A percentile compares a stretch with the other conserved stretches of the same genome.
Conservation (phyloP, 192 early-diverging fungal species). For the Podila horticola region DNA sequence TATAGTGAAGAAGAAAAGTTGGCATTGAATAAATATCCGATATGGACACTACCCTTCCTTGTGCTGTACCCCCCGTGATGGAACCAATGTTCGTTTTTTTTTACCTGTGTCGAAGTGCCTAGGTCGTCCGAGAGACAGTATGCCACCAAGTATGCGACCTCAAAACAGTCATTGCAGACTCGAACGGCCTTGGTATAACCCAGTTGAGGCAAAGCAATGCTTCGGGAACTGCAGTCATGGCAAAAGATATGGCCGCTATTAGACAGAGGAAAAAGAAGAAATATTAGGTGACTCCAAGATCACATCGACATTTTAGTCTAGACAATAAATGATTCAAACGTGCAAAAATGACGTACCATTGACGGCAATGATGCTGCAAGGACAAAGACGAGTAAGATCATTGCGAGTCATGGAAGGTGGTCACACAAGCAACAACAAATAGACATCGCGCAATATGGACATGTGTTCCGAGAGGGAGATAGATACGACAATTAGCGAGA, state of each 20-base stretch:
- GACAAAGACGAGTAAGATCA: neutral
- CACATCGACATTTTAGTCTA: neutral
- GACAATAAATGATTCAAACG: neutral
- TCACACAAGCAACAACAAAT: neutral
- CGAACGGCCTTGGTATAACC: slow-evolving; percentile 64
- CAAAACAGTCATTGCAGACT: slow-evolving; percentile 65
- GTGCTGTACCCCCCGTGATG: too few species aligned
- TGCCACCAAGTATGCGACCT: slow-evolving; percentile 65
- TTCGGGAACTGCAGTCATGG: slow-evolving; percentile 62
- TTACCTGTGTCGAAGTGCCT: slow-evolving; percentile 62
- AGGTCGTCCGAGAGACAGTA: slow-evolving; percentile 65
- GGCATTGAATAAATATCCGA: neutral
- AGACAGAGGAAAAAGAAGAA: neutral
- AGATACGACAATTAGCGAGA: neutral
- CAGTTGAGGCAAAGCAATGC: slow-evolving; percentile 62
- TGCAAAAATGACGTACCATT: slow-evolving; percentile 55
- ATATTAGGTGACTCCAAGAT: neutral
- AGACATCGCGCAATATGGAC: neutral
- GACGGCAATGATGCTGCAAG: slow-evolving; percentile 66
- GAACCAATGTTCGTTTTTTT: too few species aligned
- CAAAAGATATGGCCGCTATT: slow-evolving; percentile 66
- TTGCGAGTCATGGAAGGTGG: too few species aligned
- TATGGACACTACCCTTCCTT: too few species aligned
- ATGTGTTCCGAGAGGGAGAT: neutral
- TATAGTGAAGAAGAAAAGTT: neutral